Conservation (phyloP, 805 yeast genomes). For the Lipomyces yamanashiensis region DNA sequence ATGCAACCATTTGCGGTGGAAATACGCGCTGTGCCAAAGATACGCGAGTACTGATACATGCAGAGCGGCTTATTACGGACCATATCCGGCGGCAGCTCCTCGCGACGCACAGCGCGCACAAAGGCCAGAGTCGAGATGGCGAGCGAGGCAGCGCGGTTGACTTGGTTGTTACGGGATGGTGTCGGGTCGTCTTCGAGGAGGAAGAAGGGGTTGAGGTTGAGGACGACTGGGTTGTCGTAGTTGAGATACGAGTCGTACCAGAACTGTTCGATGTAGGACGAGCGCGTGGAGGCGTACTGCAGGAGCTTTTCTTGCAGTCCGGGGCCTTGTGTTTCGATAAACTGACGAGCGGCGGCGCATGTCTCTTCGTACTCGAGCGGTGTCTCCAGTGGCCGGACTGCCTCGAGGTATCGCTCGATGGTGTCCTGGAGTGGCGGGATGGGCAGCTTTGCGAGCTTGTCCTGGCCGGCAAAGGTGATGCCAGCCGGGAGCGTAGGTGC, state of each 20-base stretch:
- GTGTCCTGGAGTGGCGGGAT: conserved; percentile 77
- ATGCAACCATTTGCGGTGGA: conserved; percentile 84
- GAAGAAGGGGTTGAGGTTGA: conserved; percentile 88
- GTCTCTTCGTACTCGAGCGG: conserved; percentile 70
- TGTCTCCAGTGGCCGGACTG: conserved; percentile 79
- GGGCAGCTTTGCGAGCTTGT: conserved; percentile 67
- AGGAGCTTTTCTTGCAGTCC: conserved; percentile 66
- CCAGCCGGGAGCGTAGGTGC: conserved; percentile 27
- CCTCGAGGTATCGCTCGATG: conserved; percentile 65
- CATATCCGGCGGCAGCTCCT: conserved; percentile 72
- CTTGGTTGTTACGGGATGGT: conserved; percentile 60
- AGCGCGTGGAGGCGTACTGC: conserved; percentile 63
- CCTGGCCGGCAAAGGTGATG: conserved; percentile 64
- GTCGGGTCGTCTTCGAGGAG: conserved; percentile 91
- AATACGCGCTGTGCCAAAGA: conserved; percentile 86
- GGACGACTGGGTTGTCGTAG: conserved; percentile 81
- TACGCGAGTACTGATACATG: conserved; percentile 88
- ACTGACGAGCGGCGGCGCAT: conserved; percentile 58
- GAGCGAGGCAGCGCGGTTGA: conserved; percentile 79
- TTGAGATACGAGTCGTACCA: conserved; percentile 91
- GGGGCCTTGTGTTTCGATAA: conserved; percentile 61
- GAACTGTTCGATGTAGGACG: conserved; percentile 88
- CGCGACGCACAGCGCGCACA: conserved; percentile 74
- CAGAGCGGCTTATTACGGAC: conserved; percentile 71
- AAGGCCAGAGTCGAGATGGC: conserved; percentile 79